phyloP scores from a whole-genome alignment of 371 early-diverging fungal species.

The Thermomucor indicae-seudaticae region DNA sequence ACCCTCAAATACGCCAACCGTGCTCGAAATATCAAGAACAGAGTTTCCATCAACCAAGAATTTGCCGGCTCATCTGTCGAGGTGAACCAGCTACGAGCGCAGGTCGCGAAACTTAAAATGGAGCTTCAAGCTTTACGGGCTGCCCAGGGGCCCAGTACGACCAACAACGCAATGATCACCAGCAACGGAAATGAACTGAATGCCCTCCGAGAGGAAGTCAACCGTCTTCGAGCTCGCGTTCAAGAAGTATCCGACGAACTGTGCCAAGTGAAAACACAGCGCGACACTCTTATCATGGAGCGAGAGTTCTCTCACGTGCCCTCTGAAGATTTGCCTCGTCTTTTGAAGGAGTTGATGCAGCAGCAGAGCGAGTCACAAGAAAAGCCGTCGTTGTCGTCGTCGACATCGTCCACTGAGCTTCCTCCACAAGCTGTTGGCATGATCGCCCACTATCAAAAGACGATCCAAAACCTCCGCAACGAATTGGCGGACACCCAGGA shows the following conservation, averaged over 20 bases:
- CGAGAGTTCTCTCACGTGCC: too few species aligned
- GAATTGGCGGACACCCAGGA: conserved; percentile 41
- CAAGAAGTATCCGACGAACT: conserved; percentile 43
- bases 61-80: conserved; percentile 51
- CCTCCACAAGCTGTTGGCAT: too few species aligned
- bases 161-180: conserved; percentile 1
- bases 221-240: conserved; percentile 45
- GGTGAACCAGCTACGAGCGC: conserved; percentile 62
- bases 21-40: conserved; percentile 82
- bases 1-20: conserved; percentile 91
- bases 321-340: too few species aligned
- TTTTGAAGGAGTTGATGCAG: too few species aligned
- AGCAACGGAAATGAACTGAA: conserved; percentile 14
- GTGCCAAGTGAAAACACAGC: conserved; percentile 45
- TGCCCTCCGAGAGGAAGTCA: conserved; percentile 42
- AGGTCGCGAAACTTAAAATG: conserved; percentile 60
- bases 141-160: too few species aligned
- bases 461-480: conserved; percentile 44
- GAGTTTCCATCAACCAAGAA: conserved; percentile 47
- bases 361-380: too few species aligned
- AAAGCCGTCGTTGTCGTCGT: too few species aligned
- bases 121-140: conserved; percentile 50
- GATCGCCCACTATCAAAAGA: conserved; percentile 48
- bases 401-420: too few species aligned
- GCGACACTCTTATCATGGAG: conserved; percentile 53